Evolutionary conservation across 148 eudicot genomes (phyloP), one percentile per base, ranked within the genome.

Genomic region (Camellia granthamiana): DNA sequence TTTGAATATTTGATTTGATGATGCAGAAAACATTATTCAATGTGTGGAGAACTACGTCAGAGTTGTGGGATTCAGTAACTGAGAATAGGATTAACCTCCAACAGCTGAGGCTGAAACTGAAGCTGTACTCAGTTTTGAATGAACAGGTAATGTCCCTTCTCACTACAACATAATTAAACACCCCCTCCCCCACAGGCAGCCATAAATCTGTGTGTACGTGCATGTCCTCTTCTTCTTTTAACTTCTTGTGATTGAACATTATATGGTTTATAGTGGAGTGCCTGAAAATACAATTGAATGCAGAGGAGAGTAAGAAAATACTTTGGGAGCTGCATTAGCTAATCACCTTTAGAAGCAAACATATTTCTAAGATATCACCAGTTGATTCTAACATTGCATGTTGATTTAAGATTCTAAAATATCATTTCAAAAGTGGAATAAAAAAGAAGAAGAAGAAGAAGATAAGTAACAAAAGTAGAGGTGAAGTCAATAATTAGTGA

Each of bases 41-140:
- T 84, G 95, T 94, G 66, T 88, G 94, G 91, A 87, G 89, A 85
- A 83, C 86, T 85, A 91, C 88, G 47, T 86, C 90, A 87, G 91
- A 89, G 76, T 78, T 92, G 81, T 83, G 87, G 89, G 88, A 89
- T 66, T 90, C 88, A 3, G 92, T 92, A 65, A 78, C 88, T 76
- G 84, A 72, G 76, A 91, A 91, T 74, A 85, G 91, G 78, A 83
- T 86, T 66, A 87, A 84, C 18, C 88, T 94, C 61, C 95, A 88
- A 74, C 88, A 87, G 79, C 77, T 86, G 74, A 85, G 81, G 78
- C 83, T 92, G 78, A 92, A 89, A 80, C 76, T 89, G 81, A 94
- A 88, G 86, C 85, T 94, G 60, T 76, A 84, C 77, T 78, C 83
- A 49, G 88, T 90, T 68, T 80, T 92, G 82, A 82, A 79, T 54